Conservation (phyloP, 371 early-diverging fungal species). For the Funneliformis caledonium region DNA sequence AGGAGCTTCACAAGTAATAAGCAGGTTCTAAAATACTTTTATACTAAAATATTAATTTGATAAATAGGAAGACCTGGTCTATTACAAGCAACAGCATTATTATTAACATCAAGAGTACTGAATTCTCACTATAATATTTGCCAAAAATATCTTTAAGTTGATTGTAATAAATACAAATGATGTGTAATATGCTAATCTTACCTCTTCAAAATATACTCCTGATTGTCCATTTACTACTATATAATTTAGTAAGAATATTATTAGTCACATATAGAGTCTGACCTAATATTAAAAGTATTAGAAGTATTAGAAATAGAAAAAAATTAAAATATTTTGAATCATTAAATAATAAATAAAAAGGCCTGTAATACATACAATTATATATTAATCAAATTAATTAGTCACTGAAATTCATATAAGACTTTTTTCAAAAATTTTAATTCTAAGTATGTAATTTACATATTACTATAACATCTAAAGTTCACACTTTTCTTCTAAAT, state of each 20-base stretch:
- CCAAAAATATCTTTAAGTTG: slow-evolving; percentile 25
- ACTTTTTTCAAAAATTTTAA: too few relatives aligned
- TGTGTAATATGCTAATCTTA: background rate
- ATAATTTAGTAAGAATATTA: background rate
- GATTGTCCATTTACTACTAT: background rate
- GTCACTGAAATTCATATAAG: background rate
- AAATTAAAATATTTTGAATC: slow-evolving; percentile 1
- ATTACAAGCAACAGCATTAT: slow-evolving; percentile 18
- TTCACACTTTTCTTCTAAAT: too few relatives aligned
- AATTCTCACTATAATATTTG: slow-evolving; percentile 34
- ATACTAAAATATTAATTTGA: slow-evolving; percentile 25
- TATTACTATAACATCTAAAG: too few relatives aligned
- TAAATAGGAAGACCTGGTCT: slow-evolving; percentile 27
- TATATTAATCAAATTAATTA: slow-evolving; percentile 3
- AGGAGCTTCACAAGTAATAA: background rate
- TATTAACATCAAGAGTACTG: background rate
- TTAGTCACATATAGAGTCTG: background rate
- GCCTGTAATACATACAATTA: slow-evolving; percentile 29
- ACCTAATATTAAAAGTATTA: slow-evolving; percentile 30
- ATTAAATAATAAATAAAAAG: slow-evolving; percentile 29
- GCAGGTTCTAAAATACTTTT: slow-evolving; percentile 31
- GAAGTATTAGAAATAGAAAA: background rate
- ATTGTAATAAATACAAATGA: background rate
- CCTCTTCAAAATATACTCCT: slow-evolving; percentile 22
- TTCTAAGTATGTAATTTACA: too few relatives aligned